Evolutionary conservation across 2,329 filamentous ascomycete species (phyloP).

Genomic region (Aspergillus calidoustus): DNA sequence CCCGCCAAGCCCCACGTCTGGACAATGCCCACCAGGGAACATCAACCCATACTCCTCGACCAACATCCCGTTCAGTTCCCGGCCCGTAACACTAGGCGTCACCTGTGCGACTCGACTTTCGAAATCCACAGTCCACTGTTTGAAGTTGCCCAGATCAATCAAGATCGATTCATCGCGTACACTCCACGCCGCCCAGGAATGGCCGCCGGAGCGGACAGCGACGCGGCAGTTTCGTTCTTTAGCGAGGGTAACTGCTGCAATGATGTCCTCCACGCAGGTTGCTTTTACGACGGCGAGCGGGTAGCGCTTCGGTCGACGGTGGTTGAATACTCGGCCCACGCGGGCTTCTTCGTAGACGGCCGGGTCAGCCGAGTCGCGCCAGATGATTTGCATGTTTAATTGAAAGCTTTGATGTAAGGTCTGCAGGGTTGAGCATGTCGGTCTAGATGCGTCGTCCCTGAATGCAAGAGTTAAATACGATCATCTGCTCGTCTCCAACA

Average conservation of each 20-base stretch:
- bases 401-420: too few relatives aligned
- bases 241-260: slow-evolving; percentile 46
- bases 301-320: slow-evolving; percentile 44
- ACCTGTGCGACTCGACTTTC: slow-evolving; percentile 45
- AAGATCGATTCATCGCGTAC: slow-evolving; percentile 54
- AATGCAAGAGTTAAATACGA: too few relatives aligned
- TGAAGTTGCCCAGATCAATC: slow-evolving; percentile 48
- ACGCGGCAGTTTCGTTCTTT: slow-evolving; percentile 41
- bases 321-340: slow-evolving; percentile 53
- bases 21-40: slow-evolving; percentile 61
- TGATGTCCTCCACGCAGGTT: slow-evolving; percentile 39
- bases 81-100: slow-evolving; percentile 55
- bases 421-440: too few relatives aligned
- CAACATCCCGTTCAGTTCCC: slow-evolving; percentile 29
- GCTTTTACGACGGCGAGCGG: slow-evolving; percentile 51
- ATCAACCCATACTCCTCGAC: slow-evolving; percentile 43
- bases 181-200: slow-evolving; percentile 56
- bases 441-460: too few relatives aligned
- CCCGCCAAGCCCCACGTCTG: slow-evolving; percentile 61
- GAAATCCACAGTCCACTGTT: slow-evolving; percentile 47
- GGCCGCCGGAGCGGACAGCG: slow-evolving; percentile 55
- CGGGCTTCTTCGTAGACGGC: slow-evolving; percentile 44
- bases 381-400: slow-evolving; percentile 29
- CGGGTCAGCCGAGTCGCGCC: slow-evolving; percentile 25
- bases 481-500: too few relatives aligned